Base-by-base conservation (phyloP, 2,329 filamentous ascomycete species). In the Botrytis pseudocinerea region DNA sequence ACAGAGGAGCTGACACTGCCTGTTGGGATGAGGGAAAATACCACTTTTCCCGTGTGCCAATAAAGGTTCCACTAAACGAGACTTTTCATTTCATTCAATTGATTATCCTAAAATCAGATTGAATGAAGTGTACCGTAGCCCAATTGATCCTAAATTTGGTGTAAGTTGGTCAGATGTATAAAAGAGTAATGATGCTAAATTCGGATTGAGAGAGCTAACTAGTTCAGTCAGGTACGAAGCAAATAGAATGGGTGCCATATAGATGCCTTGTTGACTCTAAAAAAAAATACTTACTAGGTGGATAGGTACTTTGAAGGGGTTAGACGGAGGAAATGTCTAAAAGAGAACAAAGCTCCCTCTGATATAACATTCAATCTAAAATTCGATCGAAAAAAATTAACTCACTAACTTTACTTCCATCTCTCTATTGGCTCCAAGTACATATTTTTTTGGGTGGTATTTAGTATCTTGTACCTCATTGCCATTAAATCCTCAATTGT, bases 61-160 rank as follows among this genome's bases (percentile, higher is more conserved):
- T 68, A 28, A 42, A 46, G 42, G 35, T 68, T 68, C 54, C 64
- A 54, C 64, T 14, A 25, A 54, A 54, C 54, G 35, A 42, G 51
- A 25, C 4, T n/a, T n/a, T 51, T 38, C n/a, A 57, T 28, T 38
- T 38, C 32, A 25, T 25, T 28, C 60, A 62, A n/a, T 62, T 62
- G 25, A 40, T 62, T 62, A 62, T 62, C 25, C 60, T 62, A 42
- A 61, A 40, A 42, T 62, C 35, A 62, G 35, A 42, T 62, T 62
- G 25, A 16, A 28, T 54, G 60, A 62, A n/a, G 22, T 40, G 35
- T 40, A 40, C 32, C n/a, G 14, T 18, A 40, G 60, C 12, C 60
- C 60, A 18, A 42, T 62, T 62, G 60, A 62, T 18, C 22, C 35
- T 42, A 62, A 20, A 62, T n/a, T 42, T 62, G 6, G 12, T 18